Percentiles rank a stretch among this genome's conserved stretches.
These are phyloP conservation scores for Sporothrix sp. DNA, from an alignment of 2,329 filamentous ascomycete genomes.

Conservation along the genomic window DNA sequence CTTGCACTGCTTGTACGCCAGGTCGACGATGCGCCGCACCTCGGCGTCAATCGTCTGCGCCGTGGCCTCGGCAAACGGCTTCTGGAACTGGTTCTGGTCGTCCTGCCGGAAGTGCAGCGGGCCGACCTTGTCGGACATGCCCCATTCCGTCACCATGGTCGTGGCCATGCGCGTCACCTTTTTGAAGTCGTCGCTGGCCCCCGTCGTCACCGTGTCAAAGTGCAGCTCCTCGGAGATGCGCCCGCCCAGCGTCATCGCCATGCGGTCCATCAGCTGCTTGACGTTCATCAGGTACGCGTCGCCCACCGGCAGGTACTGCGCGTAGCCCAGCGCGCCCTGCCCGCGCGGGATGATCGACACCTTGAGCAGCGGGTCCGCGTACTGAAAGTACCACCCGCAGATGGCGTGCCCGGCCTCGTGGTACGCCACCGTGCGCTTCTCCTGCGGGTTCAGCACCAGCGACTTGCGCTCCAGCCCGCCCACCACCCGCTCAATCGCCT, in stretches of 20 bases:
- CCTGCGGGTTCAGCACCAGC: slow-evolving; percentile 79
- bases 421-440: slow-evolving; percentile 58
- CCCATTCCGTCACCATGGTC: slow-evolving; percentile 98
- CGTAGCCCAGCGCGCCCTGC: slow-evolving; percentile 86
- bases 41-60: slow-evolving; percentile 86
- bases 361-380: slow-evolving; percentile 94
- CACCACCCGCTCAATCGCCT: slow-evolving; percentile 94
- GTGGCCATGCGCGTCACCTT: slow-evolving; percentile 96
- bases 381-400: slow-evolving; percentile 95
- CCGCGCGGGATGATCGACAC: slow-evolving; percentile 97
- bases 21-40: slow-evolving; percentile 81
- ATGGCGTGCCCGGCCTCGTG: slow-evolving; percentile 91
- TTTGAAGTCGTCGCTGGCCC: slow-evolving; percentile 94
- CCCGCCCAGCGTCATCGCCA: slow-evolving; percentile 98
- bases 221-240: slow-evolving; percentile 93
- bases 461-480: slow-evolving; percentile 97
- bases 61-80: slow-evolving; percentile 92
- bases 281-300: slow-evolving; percentile 95
- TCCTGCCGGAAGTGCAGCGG: slow-evolving; percentile 84
- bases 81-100: slow-evolving; percentile 65
- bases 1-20: slow-evolving; percentile 85
- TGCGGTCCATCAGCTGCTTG: slow-evolving; percentile 94
- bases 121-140: slow-evolving; percentile 91
- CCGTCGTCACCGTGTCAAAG: slow-evolving; percentile 91
- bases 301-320: slow-evolving; percentile 85